Evolutionary conservation across 495 filamentous ascomycete species (phyloP), one percentile per base, ranked within the genome.

Genomic region (Xylaria sp.): DNA sequence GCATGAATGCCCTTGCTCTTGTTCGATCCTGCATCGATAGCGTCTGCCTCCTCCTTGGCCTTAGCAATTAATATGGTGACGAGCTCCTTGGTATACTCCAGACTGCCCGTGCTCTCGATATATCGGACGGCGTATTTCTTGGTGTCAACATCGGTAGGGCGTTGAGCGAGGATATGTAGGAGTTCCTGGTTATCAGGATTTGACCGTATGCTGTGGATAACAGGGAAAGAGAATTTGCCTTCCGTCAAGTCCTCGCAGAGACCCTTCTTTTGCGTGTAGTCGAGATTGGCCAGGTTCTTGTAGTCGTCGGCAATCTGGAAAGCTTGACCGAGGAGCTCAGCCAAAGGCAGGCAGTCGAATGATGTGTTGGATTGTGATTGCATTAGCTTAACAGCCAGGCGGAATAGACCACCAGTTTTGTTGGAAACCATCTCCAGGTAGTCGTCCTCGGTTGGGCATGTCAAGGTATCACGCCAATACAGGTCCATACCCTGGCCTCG

Each of bases 191-290:
- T 95, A 24, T 81, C 80, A 6, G 92, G 91, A 76, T 94, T 88
- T 31, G 90, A 84, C 72, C 94, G 91, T 71, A 98, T 96, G 77
- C 91, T 90, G 82, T 98, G 94, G 69, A 98, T 97, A 71, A 98
- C 91, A 1, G 95, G 95, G 79, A 95, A 97, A 37, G 91, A 94
- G 83, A 97, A 98, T 86, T 98, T 98, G 48, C 95, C 95, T 82
- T 98, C 95, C 1, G 94, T 97, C 71, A 98, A 81, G 78, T 98
- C 95, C 84, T 98, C 95, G 80, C 93, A 96, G 70, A 97, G 88
- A 67, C 95, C 95, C 85, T 98, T 98, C 75, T 95, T 94, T 57
- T 89, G 82, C 61, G 90, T 90, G 82, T 97, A 97, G 72, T 88
- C 85, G 61, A 76, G 78, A 62, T 85, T 87, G 67, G 82, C 90